Percentiles rank a stretch among this genome's conserved stretches.
Conservation (phyloP, 768 basidiomycete species). For the Lanmaoa rubissima region DNA sequence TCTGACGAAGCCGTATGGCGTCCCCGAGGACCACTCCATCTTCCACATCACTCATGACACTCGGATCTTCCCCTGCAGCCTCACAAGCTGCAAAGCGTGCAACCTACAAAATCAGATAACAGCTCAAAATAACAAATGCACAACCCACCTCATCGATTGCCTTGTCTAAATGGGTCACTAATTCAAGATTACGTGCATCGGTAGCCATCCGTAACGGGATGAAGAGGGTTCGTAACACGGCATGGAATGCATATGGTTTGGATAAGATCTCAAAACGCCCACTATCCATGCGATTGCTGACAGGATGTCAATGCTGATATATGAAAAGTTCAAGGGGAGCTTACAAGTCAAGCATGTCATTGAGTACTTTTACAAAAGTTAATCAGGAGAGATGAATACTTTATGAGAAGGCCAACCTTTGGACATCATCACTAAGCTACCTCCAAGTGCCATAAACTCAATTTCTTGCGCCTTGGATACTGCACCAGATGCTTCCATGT, state of each 20-base stretch:
- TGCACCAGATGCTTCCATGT: conserved; percentile 78
- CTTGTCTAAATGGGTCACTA: conserved; percentile 67
- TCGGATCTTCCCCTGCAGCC: conserved; percentile 50
- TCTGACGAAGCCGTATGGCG: conserved; percentile 76
- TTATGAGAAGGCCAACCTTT: conserved; percentile 49
- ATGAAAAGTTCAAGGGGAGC: conserved; percentile 21
- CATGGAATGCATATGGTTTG: conserved; percentile 74
- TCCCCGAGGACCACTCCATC: conserved; percentile 80
- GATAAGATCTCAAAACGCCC: conserved; percentile 72
- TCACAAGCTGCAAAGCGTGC: conserved; percentile 59
- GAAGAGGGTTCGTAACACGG: conserved; percentile 72
- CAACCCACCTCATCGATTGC: conserved; percentile 55
- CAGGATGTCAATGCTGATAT: conserved; percentile 1
- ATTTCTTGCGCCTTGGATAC: conserved; percentile 76
- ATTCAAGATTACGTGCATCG: conserved; percentile 61
- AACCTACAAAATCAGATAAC: conserved; percentile 36
- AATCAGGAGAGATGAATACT: not conserved
- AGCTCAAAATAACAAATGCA: not conserved
- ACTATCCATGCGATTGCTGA: conserved; percentile 82
- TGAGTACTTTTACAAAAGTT: conserved; percentile 50
- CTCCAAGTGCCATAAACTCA: conserved; percentile 83
- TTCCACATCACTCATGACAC: conserved; percentile 29
- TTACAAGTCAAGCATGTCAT: conserved; percentile 80
- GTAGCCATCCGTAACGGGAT: conserved; percentile 67
- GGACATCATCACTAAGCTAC: conserved; percentile 85